Evolutionary conservation across 108 stramenopile species (phyloP), one percentile per base, ranked within the genome.

Genomic region (Cyclotella cryptica): DNA sequence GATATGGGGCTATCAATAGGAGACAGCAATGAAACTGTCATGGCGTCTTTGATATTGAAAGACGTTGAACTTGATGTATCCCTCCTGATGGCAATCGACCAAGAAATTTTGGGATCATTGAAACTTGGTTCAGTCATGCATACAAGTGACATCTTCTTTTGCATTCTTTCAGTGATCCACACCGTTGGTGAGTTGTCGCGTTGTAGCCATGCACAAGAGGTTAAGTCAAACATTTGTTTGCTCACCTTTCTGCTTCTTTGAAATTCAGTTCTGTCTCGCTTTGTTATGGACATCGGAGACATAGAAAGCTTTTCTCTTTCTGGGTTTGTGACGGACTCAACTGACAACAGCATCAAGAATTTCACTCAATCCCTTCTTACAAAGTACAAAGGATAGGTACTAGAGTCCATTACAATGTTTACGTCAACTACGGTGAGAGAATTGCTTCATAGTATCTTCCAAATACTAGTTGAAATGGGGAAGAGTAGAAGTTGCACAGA

Each of bases 51-150:
- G 58, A 73, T 65, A 17, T 55, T 89, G 10, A 74, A 73, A 47
- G 80, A 86, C 26, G 47, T 92, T 26, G 83, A 85, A 29, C 45
- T 89, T 19, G 77, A 75, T 54, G 22, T 80, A 13, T 75, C 87
- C 10, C 45, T 89, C n/a, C 60, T 89, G 11, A 18, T 91, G 70
- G 93, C 89, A 8, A 51, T 93, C 28, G 88, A 91, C 62, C 73
- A 76, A 78, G 27, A 77, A 21, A 41, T 73, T 54, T 7, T 85
- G 26, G 80, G 84, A 44, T 39, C 62, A 17, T 54, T 85, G 54
- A 67, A 66, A 29, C 65, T 85, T 72, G 84, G 84, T 8, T 85
- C 84, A 18, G 73, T 85, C 39, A 35, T 82, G 51, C 43, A 78
- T 60, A 80, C 73, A 13, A 51, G 65, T 22, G 21, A 82, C 14